Conservation (phyloP, 805 yeast genomes). For the Ogataea parapolymorpha region DNA sequence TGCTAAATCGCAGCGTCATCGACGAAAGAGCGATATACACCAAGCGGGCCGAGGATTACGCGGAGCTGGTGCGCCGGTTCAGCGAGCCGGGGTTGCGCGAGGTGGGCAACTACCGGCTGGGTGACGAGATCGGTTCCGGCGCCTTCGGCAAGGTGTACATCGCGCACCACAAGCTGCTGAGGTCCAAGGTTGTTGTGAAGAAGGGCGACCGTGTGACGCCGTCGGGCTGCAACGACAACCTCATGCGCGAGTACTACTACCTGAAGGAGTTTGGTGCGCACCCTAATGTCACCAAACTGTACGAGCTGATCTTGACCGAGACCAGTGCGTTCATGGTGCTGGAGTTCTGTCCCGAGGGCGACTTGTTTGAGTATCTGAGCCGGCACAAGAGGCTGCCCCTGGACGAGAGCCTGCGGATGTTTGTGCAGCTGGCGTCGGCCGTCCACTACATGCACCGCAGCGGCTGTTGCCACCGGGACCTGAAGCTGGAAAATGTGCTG, state of each 20-base stretch:
- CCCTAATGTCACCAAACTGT: constrained; percentile 77
- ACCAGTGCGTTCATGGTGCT: constrained; percentile 78
- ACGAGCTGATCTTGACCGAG: constrained; percentile 83
- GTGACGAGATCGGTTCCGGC: constrained; percentile 82
- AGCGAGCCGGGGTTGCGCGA: constrained; percentile 46
- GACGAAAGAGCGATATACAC: constrained; percentile 31
- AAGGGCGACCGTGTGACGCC: constrained; percentile 48
- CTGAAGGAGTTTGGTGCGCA: constrained; percentile 74
- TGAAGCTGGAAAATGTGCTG: constrained; percentile 76
- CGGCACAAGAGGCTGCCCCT: constrained; percentile 47
- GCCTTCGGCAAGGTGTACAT: constrained; percentile 89
- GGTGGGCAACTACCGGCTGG: constrained; percentile 77
- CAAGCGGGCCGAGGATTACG: constrained; percentile 34
- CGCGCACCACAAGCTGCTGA: constrained; percentile 74
- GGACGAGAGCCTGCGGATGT: constrained; percentile 49
- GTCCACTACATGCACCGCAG: constrained; percentile 72
- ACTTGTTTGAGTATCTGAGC: constrained; percentile 64
- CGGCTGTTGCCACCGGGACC: constrained; percentile 80
- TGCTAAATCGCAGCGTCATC: constrained; percentile 26
- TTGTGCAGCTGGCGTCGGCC: constrained; percentile 64
- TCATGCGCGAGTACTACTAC: constrained; percentile 87
- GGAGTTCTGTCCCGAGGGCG: constrained; percentile 86
- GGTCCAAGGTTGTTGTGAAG: constrained; percentile 78
- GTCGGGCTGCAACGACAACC: constrained; percentile 67
- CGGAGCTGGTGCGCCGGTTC: constrained; percentile 36